Evolutionary conservation across 2,329 filamentous ascomycete species (phyloP).

Genomic region (Gaeumannomyces tritici): DNA sequence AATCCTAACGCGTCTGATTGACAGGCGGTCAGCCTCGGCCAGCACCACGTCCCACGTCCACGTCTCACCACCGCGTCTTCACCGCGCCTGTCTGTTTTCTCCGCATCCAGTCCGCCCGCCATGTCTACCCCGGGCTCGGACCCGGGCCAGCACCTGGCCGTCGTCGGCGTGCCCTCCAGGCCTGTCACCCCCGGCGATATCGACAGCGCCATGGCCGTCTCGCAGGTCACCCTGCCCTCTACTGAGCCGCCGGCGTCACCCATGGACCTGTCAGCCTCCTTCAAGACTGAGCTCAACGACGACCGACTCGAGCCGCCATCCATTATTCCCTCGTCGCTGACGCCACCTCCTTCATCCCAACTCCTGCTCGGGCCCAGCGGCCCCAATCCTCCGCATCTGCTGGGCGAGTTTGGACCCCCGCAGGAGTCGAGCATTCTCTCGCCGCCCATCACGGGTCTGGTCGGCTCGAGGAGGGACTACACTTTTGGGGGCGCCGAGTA

Average conservation of each 20-base stretch:
- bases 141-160: background rate
- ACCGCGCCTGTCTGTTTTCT: background rate
- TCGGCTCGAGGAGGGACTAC: slow-evolving; percentile 16
- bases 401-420: slow-evolving; percentile 21
- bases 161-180: background rate
- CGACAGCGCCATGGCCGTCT: slow-evolving; percentile 21
- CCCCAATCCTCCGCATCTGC: slow-evolving; percentile 9
- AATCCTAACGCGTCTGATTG: background rate
- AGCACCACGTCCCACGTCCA: background rate
- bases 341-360: slow-evolving; percentile 48
- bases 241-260: slow-evolving; percentile 48
- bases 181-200: slow-evolving; percentile 9
- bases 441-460: slow-evolving; percentile 37
- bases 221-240: slow-evolving; percentile 46
- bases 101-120: background rate
- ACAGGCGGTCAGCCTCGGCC: background rate
- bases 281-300: slow-evolving; percentile 40
- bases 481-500: slow-evolving; percentile 28
- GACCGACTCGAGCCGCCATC: slow-evolving; percentile 27
- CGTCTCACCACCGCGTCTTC: background rate
- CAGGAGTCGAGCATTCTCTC: slow-evolving; percentile 42
- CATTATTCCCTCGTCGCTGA: slow-evolving; percentile 47
- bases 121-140: slow-evolving; percentile 3
- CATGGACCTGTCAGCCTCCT: slow-evolving; percentile 35
- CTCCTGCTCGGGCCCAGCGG: slow-evolving; percentile 21